phyloP scores from a whole-genome alignment of 495 filamentous ascomycete genomes.

The Hypoxylon crocopeplum region DNA sequence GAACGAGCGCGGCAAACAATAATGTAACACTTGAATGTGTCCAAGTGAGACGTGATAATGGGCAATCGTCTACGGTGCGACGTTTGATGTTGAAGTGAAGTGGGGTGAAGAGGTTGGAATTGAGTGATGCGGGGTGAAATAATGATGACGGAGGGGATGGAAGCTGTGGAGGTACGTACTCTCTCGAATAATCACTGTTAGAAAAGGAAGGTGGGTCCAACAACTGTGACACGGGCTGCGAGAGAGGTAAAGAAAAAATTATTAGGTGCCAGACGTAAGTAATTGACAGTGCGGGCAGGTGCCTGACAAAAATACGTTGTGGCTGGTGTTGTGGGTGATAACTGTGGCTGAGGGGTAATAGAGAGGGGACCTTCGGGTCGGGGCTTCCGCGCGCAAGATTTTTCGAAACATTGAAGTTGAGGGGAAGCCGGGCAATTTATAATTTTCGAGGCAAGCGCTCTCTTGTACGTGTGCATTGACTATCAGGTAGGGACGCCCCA shows the following conservation, averaged over 20 bases:
- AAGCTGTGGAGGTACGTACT: constrained; percentile 28
- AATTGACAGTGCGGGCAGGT: constrained; percentile 44
- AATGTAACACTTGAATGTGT: constrained; percentile 18
- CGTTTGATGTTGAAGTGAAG: constrained; percentile 32
- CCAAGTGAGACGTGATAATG: constrained; percentile 6
- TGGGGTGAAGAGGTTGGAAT: constrained; percentile 13
- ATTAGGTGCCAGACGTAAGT: constrained; percentile 40
- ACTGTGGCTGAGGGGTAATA: constrained; percentile 46
- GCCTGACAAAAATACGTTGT: constrained; percentile 44
- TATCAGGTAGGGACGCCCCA: constrained; percentile 38
- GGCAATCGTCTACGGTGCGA: background rate
- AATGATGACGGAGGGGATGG: background rate
- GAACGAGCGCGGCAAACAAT: constrained; percentile 16
- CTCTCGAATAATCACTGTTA: constrained; percentile 30
- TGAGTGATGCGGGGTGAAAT: background rate
- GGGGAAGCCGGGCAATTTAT: constrained; percentile 57
- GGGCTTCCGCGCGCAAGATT: constrained; percentile 54
- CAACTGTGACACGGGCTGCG: constrained; percentile 21
- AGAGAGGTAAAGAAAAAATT: constrained; percentile 25
- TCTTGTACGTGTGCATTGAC: constrained; percentile 39
- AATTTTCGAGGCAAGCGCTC: constrained; percentile 46
- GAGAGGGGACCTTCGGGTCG: constrained; percentile 54
- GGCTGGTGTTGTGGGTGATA: constrained; percentile 38
- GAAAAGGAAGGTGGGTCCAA: constrained; percentile 24
- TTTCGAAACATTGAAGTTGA: constrained; percentile 51